phyloP scores from a whole-genome alignment of 176 grass and related monocot genomes.

The Musa schizocarpa region DNA sequence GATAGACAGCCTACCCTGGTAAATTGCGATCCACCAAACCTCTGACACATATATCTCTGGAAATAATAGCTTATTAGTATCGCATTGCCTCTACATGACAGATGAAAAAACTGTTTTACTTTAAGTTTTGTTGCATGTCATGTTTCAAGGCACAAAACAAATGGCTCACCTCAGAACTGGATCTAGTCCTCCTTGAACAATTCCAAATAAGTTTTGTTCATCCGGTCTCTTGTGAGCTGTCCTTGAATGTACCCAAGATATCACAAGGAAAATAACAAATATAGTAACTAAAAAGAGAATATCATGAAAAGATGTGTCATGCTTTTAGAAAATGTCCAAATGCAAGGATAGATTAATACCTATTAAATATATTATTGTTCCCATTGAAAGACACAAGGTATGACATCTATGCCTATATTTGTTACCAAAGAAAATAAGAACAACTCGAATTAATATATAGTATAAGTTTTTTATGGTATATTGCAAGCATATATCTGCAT shows the following conservation, averaged over 20 bases:
- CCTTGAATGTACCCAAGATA: conserved; percentile 34
- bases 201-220: conserved; percentile 93
- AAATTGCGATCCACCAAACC: conserved; percentile 86
- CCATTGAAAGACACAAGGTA: background rate
- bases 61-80: conserved; percentile 20
- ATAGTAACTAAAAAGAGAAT: background rate
- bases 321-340: background rate
- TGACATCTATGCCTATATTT: background rate
- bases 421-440: background rate
- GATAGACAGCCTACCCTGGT: conserved; percentile 50
- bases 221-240: conserved; percentile 91
- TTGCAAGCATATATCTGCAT: too few relatives aligned
- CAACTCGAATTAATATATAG: background rate
- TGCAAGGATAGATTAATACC: background rate
- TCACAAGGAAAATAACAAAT: background rate
- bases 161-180: conserved; percentile 68
- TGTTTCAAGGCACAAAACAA: background rate
- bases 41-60: conserved; percentile 80
- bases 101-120: background rate
- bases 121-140: background rate
- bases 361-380: background rate
- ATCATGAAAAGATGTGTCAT: background rate
- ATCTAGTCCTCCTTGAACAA: conserved; percentile 98
- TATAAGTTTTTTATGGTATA: background rate
- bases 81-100: background rate